Evolutionary conservation across 1,284 basidiomycete species (phyloP), one percentile per base, ranked within the genome.

Genomic region (Ceraceosorus guamensis): DNA sequence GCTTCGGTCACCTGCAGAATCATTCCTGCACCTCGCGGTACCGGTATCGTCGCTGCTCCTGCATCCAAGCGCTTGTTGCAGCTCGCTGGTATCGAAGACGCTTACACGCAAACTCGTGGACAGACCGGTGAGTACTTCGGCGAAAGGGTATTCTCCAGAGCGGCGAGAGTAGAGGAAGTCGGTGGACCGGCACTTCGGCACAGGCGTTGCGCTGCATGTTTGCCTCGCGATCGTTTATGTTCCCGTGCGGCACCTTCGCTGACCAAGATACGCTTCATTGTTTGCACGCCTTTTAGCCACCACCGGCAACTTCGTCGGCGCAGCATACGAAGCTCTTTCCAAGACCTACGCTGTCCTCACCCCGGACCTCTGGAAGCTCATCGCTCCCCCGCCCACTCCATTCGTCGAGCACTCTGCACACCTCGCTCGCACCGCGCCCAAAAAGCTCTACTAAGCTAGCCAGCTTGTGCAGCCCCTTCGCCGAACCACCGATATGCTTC

Each of bases 291-390:
- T 24, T 24, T 24, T 24, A 24, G 24, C 24, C 49, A 98, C 95
- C 65, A 96, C 96, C 89, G 92, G 92, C 79, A 98, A 98, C 83
- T 97, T 97, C 85, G 86, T 98, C 82, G 97, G 97, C 82, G 95
- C 93, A 55, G 95, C 93, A 62, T 96, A 96, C 78, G 87, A 85
- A 75, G 93, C 95, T 56, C 88, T 98, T 79, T 89, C 93, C 71
- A 91, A 91, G 85, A 96, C 93, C 66, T 98, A 97, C 80, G 80
- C 86, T 50, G 91, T 95, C 88, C 87, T 97, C 67, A 96, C 92
- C 50, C 93, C 95, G 65, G 91, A 97, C 80, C 84, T 98, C 76
- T 98, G 93, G 93, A 52, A 57, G 48, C 87, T 95, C 77, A 95
- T 96, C 78, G 86, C 91, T 48, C 82, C 88, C 46, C 88, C 87